phyloP scores from a whole-genome alignment of 73 alveolate species.

The Paraurostyla sp. region DNA sequence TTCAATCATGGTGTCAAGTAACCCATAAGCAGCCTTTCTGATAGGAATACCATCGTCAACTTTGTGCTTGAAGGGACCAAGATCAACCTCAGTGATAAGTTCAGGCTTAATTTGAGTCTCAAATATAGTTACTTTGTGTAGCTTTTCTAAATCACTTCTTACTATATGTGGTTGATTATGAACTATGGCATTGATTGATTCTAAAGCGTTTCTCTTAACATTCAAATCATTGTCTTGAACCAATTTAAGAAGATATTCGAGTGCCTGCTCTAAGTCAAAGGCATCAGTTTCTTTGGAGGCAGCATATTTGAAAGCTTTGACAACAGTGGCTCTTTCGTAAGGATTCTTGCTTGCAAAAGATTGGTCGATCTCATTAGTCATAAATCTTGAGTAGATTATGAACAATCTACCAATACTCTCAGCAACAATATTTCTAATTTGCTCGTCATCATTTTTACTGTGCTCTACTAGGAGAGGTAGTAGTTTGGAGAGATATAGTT shows the following conservation, averaged over 20 bases:
- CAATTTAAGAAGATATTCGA: conserved; percentile 46
- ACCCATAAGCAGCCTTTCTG: conserved; percentile 86
- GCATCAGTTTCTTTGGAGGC: conserved; percentile 68
- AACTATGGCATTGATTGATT: conserved; percentile 78
- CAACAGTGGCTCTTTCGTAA: conserved; percentile 71
- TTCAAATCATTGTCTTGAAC: conserved; percentile 63
- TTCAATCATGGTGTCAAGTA: conserved; percentile 76
- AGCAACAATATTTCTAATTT: conserved; percentile 82
- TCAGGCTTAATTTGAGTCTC: conserved; percentile 78
- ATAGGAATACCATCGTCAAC: conserved; percentile 90
- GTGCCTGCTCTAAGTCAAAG: conserved; percentile 52
- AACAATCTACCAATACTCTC: conserved; percentile 88
- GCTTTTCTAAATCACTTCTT: conserved; percentile 53
- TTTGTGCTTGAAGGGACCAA: conserved; percentile 94
- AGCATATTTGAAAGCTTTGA: conserved; percentile 72
- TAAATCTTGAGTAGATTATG: conserved; percentile 68
- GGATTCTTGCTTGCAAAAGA: conserved; percentile 48
- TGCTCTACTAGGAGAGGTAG: conserved; percentile 79
- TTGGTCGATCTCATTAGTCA: conserved; percentile 62
- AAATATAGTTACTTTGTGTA: conserved; percentile 27
- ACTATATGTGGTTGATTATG: conserved; percentile 73
- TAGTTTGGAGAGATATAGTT: conserved; percentile 66
- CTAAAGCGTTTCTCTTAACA: conserved; percentile 81
- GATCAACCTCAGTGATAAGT: conserved; percentile 89
- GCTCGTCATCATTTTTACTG: conserved; percentile 82